Evolutionary conservation across 495 filamentous ascomycete species (phyloP), one percentile per base, ranked within the genome.

Genomic region (Aspergillus egyptiacus): DNA sequence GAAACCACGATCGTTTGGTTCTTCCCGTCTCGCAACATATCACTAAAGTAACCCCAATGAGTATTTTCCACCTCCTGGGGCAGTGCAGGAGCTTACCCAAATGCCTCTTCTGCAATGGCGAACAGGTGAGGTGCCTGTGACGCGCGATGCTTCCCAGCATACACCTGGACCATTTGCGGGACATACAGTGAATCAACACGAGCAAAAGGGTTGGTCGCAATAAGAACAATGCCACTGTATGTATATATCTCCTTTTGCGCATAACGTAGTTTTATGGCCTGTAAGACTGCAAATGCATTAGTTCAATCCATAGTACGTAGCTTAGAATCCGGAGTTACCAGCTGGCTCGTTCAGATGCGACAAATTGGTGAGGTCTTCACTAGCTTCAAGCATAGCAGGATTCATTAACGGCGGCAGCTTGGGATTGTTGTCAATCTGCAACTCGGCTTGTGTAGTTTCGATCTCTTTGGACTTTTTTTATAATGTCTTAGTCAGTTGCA

Each of bases 161-260:
- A 99, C 14, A 95, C 89, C 68, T 99, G 93, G 7, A 99, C 91
- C 89, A 99, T 97, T 34, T 94, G 94, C 15, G 93, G 93, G 35
- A 97, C 93, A 70, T 99, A 99, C 52, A 99, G 80, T 24, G 93
- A 97, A 62, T 99, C 93, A 53, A 99, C 95, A 39, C 93, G 78
- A 37, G 95, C 93, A 58, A 99, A 99, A 7, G 93, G 93, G 72
- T 99, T 99, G 36, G 93, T 96, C 44, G 93, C 93, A 68, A 99
- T 99, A 56, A 99, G 72, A 46, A 99, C 93, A 62, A 99, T 99
- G 58, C 93, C 93, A 67, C 87, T 94, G 73, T 99, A 99, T 62
- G 93, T 99, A 77, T 99, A 99, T 59, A 99, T 99, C 61, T 99
- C 93, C 63, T 97, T 97, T 65, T 99, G 95, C 47, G 86, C 82